Conservation (phyloP, 345 rosid species). For the Anacardium occidentale region DNA sequence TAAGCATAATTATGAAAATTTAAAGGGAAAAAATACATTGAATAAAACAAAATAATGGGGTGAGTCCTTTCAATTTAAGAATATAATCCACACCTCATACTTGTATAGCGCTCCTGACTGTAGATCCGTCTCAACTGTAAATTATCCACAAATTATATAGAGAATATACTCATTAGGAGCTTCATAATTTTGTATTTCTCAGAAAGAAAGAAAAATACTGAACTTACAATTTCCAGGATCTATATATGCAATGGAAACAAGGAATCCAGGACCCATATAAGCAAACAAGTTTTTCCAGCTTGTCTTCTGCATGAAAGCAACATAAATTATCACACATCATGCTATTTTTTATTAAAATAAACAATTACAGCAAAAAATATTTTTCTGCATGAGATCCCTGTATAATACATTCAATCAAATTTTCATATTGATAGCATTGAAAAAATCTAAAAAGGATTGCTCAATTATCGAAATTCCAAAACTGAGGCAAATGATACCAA, state of each 20-base stretch:
- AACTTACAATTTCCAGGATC: constrained; percentile 96
- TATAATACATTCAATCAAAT: constrained; percentile 1
- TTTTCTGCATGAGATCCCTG: neutral
- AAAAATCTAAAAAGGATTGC: neutral
- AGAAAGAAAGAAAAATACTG: neutral
- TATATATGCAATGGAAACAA: constrained; percentile 90
- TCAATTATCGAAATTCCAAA: neutral
- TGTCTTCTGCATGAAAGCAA: constrained; percentile 52
- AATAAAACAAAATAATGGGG: neutral
- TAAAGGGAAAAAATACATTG: neutral
- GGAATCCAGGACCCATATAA: constrained; percentile 94
- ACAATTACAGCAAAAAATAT: neutral
- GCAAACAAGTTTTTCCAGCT: constrained; percentile 94
- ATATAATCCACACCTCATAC: constrained; percentile 56
- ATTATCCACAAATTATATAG: constrained; percentile 25
- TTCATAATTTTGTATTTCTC: constrained; percentile 3
- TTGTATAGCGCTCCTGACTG: constrained; percentile 88
- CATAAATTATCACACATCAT: neutral
- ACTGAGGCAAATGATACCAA: neutral
- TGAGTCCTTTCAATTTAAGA: neutral
- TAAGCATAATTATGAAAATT: neutral
- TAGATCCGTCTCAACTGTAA: constrained; percentile 92
- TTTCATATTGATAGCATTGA: neutral
- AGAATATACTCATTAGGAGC: constrained; percentile 1
- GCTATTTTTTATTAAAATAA: neutral